Percentiles rank a stretch among this genome's conserved stretches.
These are phyloP conservation scores for Fusarium virguliforme DNA, from an alignment of 2,329 filamentous ascomycete species.

Conservation along the genomic window DNA sequence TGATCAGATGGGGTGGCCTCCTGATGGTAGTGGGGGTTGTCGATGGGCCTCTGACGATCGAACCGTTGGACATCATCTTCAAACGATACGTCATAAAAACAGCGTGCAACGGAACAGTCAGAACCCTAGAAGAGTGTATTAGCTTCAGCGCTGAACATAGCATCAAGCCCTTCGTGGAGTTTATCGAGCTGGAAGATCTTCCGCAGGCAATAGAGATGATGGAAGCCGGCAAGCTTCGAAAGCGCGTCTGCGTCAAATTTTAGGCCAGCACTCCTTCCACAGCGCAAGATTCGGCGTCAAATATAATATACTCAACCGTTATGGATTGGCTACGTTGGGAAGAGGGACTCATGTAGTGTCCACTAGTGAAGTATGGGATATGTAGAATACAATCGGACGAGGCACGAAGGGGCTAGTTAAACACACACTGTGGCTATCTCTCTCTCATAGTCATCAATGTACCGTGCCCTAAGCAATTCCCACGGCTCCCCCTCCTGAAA, in stretches of 20 bases:
- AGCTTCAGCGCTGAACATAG: slow-evolving; percentile 15
- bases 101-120: not conserved
- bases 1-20: slow-evolving; percentile 13
- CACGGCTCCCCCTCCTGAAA: not conserved
- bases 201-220: slow-evolving; percentile 2
- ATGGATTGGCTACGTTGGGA: not conserved
- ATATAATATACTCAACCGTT: not conserved
- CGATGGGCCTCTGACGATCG: not conserved
- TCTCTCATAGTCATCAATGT: not conserved
- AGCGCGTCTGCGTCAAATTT: not conserved
- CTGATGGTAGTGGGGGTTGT: slow-evolving; percentile 9
- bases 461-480: not conserved
- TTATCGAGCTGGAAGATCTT: slow-evolving; percentile 1
- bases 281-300: not conserved
- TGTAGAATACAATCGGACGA: not conserved
- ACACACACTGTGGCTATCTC: not conserved
- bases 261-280: not conserved
- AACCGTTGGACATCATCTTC: slow-evolving; percentile 6
- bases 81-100: slow-evolving; percentile 4
- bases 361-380: not conserved
- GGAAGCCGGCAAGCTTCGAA: not conserved
- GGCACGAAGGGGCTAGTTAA: not conserved
- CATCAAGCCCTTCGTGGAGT: not conserved
- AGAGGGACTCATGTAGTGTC: not conserved
- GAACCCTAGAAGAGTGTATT: slow-evolving; percentile 5